Conservation (phyloP, 1,284 basidiomycete species). For the Phenoliferia sp. region DNA sequence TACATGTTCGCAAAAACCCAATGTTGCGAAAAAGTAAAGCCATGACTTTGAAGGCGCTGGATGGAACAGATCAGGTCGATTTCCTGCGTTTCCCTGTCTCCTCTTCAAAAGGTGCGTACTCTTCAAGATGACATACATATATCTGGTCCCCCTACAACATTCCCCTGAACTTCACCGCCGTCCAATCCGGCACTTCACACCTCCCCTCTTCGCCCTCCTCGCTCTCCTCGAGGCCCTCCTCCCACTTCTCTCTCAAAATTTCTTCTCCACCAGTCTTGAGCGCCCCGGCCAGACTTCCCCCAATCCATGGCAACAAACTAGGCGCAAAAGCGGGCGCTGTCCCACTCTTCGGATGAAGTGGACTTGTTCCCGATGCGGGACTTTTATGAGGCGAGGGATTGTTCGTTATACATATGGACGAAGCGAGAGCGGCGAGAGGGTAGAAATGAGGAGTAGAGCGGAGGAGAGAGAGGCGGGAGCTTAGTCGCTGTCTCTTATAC, state of each 20-base stretch:
- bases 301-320: slow-evolving; percentile 79
- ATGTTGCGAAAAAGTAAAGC: no score
- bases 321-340: slow-evolving; percentile 57
- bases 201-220: neutral
- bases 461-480: slow-evolving; percentile 17
- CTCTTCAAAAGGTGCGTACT: no score
- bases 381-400: slow-evolving; percentile 57
- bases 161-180: no score
- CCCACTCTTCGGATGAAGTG: neutral
- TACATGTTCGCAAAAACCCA: no score
- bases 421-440: slow-evolving; percentile 60
- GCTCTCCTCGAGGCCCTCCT: neutral
- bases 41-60: no score
- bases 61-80: no score
- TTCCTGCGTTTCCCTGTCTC: no score
- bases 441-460: slow-evolving; percentile 64
- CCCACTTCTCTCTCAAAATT: neutral
- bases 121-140: no score
- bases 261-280: neutral
- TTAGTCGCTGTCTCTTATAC: slow-evolving; percentile 44
- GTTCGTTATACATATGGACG: slow-evolving; percentile 74
- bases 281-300: slow-evolving; percentile 79
- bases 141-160: no score
- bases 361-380: neutral
- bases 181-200: no score